Conservation (phyloP, 1,284 basidiomycete species). For the Leccinum solheimii region DNA sequence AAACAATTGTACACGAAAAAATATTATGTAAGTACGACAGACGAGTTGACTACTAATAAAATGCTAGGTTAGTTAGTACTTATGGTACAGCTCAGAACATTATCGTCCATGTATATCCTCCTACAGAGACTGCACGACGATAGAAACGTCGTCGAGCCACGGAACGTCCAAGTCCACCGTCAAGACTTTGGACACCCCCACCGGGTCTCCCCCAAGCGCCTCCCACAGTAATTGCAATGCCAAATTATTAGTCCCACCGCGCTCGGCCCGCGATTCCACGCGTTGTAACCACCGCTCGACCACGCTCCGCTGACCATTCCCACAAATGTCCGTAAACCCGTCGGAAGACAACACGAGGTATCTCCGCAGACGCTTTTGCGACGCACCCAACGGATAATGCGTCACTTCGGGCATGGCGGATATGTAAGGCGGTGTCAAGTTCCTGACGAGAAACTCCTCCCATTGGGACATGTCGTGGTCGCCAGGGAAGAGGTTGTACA, state of each 20-base stretch:
- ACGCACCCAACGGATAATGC: constrained; percentile 47
- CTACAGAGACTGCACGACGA: constrained; percentile 61
- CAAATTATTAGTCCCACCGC: constrained; percentile 21
- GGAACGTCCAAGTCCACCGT: constrained; percentile 64
- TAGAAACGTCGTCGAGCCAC: constrained; percentile 72
- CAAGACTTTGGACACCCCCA: constrained; percentile 56
- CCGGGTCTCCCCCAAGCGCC: constrained; percentile 58
- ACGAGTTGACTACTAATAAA: not conserved
- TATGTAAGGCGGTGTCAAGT: constrained; percentile 68
- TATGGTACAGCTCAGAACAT: not conserved
- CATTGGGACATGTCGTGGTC: constrained; percentile 60
- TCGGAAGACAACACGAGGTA: constrained; percentile 67
- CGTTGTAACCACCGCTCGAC: constrained; percentile 46
- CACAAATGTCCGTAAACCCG: constrained; percentile 64
- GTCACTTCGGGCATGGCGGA: constrained; percentile 62
- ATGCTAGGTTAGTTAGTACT: constrained; percentile 9
- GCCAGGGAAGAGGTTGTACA: constrained; percentile 66
- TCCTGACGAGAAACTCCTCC: constrained; percentile 63
- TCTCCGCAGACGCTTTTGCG: constrained; percentile 34
- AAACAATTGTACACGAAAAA: constrained; percentile 10
- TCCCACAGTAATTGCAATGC: constrained; percentile 58
- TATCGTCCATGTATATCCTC: not conserved
- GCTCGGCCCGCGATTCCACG: constrained; percentile 15
- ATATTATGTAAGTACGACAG: not conserved
- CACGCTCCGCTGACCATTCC: constrained; percentile 44